A percentile compares a stretch with the other conserved stretches of the same genome.
Evolutionary conservation across 305 asterid species (phyloP).

Genomic region (Andrographis paniculata): DNA sequence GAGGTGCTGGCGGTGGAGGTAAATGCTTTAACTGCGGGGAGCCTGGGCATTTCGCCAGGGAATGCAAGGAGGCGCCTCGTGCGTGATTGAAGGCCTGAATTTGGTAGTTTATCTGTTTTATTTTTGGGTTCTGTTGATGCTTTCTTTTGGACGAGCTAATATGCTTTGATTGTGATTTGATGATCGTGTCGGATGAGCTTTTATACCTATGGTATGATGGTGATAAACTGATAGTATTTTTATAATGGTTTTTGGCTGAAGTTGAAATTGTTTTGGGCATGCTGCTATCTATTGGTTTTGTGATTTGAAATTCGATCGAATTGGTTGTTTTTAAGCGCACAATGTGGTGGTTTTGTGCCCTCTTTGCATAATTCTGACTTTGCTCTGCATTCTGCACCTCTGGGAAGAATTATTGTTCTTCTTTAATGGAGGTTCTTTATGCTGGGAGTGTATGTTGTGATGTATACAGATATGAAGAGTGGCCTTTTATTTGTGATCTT

Average conservation of each 20-base stretch:
- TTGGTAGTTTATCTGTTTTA: background rate
- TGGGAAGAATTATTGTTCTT: too few relatives aligned
- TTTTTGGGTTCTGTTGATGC: background rate
- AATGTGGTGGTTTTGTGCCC: background rate
- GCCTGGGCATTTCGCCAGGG: conserved; percentile 31
- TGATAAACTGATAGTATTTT: background rate
- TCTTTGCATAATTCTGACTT: background rate
- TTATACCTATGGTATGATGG: background rate
- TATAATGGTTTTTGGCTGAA: background rate
- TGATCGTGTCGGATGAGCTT: background rate
- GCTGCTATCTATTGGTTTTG: background rate
- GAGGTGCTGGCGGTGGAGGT: background rate
- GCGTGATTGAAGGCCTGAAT: conserved; percentile 7
- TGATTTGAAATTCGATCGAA: background rate
- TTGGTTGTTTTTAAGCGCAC: background rate
- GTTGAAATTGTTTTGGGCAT: conserved; percentile 2
- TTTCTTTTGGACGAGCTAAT: background rate
- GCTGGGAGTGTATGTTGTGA: too few relatives aligned
- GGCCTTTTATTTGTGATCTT: too few relatives aligned
- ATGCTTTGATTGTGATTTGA: background rate
- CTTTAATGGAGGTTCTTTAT: too few relatives aligned
- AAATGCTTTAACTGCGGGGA: background rate
- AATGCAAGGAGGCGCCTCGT: conserved; percentile 29
- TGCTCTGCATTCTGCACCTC: background rate
- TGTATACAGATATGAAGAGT: too few relatives aligned